Evolutionary conservation across 306 rosid genomes (phyloP), one percentile per base, ranked within the genome.

Genomic region (Senna tora): DNA sequence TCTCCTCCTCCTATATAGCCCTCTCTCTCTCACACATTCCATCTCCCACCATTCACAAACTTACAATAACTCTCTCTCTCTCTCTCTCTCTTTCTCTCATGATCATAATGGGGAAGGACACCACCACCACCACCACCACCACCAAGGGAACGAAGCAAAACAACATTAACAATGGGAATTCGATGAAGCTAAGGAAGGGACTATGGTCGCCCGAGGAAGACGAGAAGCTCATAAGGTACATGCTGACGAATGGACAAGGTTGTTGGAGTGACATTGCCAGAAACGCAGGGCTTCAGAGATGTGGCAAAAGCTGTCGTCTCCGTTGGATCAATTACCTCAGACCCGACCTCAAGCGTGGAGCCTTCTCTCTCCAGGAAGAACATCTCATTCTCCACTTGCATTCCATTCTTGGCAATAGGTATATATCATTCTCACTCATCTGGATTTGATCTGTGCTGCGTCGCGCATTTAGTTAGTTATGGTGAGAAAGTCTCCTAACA

Each of bases 201-300:
- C 56, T 93, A 58, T 93, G 98, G 98, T 93, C 98, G 17, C 98
- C 98, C 0, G 97, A 93, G 74, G 98, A 93, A 81, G 98, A 93
- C 41, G 97, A 93, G 85, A 93, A 87, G 58, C 85, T 93, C 12
- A 73, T 93, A 74, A 84, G 92, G 81, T 90, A 93, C 75, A 93
- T 93, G 98, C 15, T 93, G 64, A 93, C 84, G 15, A 91, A 87
- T 45, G 98, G 97, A 51, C 96, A 93, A 84, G 98, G 98, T 0
- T 93, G 98, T 22, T 93, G 98, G 98, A 90, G 89, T 77, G 96
- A 93, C 81, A 84, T 90, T 67, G 97, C 98, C 2, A 85, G 87
- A 59, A 93, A 88, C 77, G 92, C 96, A 2, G 98, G 93, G 2
- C 96, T 93, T 39, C 90, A 82, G 21, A 79, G 98, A 30, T 93